Evolutionary conservation across 345 rosid species (phyloP), one percentile per base, ranked within the genome.

Genomic region (Eucalyptus sideroxylon): DNA sequence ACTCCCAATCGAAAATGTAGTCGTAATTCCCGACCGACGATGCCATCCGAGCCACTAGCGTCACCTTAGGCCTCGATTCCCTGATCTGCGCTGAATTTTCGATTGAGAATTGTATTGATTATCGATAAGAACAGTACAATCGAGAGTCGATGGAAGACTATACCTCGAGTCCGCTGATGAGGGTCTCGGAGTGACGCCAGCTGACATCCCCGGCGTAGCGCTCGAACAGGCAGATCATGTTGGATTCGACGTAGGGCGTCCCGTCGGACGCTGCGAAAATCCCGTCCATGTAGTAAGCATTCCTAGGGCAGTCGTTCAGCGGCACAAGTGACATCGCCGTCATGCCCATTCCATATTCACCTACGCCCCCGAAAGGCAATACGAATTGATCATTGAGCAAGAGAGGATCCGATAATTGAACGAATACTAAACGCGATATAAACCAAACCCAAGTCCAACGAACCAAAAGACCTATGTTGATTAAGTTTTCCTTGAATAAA

Each of bases 21-120:
- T 97, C 99, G 65, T 97, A 97, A 55, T 97, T 97, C 34, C 97
- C 99, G 1, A 97, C 99, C 2, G 98, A 95, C 85, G 98, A 96
- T 50, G 93, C 96, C 99, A 97, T 96, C 77, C 99, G 92, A 80
- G 93, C 98, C 88, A 96, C 99, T 69, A 97, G 92, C 9, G 98
- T 97, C 96, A 97, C 98, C 90, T 96, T 97, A 31, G 98, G 97
- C 89, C 99, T 92, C 11, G 90, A 97, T 88, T 97, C 99, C 87
- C 91, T 95, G 51, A 96, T 94, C 98, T 96, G 95, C 93, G 51
- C 47, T 21, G 12, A 37, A 17, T 37, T 40, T 37, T 11, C 8
- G 83, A 37, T 77, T 40, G 13, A 77, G 27, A 37, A 77, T 40
- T 15, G 2, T 21, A 77, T 21, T 2, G 37, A 69, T 3, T 6